A percentile compares a stretch with the other conserved stretches of the same genome.
Evolutionary conservation across 352 stramenopile species (phyloP).

Genomic region (Phytophthora sansomeana): DNA sequence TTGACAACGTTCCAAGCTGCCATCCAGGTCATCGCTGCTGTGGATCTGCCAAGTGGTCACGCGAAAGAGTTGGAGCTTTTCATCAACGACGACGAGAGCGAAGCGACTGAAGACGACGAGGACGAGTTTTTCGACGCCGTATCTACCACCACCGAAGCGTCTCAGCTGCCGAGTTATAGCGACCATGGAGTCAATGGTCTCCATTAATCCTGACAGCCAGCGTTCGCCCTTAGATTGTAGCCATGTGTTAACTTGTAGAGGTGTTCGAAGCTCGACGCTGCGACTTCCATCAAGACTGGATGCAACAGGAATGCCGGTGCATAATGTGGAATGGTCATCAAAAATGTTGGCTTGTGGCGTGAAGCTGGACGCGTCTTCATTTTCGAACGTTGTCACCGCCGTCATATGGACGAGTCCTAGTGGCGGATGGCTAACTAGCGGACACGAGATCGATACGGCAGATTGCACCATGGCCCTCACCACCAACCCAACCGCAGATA

Average conservation of each 20-base stretch:
- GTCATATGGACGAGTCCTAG: conserved; percentile 18
- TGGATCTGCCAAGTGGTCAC: conserved; percentile 61
- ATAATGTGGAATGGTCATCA: conserved; percentile 17
- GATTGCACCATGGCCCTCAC: conserved; percentile 33
- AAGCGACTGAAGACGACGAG: conserved; percentile 41
- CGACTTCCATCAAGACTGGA: conserved; percentile 29
- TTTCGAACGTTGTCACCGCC: conserved; percentile 15
- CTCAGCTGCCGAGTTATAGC: conserved; percentile 5
- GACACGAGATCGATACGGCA: conserved; percentile 16
- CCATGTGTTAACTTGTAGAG: conserved; percentile 19
- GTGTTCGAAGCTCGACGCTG: not conserved
- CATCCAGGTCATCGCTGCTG: conserved; percentile 71
- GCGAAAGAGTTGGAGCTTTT: conserved; percentile 68
- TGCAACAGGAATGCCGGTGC: conserved; percentile 18
- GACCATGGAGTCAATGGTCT: not conserved
- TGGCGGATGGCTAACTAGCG: conserved; percentile 21
- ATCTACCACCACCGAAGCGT: conserved; percentile 21
- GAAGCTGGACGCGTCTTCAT: not conserved
- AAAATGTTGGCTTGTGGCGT: conserved; percentile 23
- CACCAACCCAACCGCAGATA: not conserved
- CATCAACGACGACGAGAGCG: conserved; percentile 45
- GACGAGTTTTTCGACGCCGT: conserved; percentile 70
- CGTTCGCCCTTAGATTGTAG: conserved; percentile 18
- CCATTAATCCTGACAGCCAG: not conserved
- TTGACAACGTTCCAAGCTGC: conserved; percentile 79